A percentile compares a stretch with the other conserved stretches of the same genome.
Conservation (phyloP, 805 yeast genomes). For the Nadsonia fulvescens region DNA sequence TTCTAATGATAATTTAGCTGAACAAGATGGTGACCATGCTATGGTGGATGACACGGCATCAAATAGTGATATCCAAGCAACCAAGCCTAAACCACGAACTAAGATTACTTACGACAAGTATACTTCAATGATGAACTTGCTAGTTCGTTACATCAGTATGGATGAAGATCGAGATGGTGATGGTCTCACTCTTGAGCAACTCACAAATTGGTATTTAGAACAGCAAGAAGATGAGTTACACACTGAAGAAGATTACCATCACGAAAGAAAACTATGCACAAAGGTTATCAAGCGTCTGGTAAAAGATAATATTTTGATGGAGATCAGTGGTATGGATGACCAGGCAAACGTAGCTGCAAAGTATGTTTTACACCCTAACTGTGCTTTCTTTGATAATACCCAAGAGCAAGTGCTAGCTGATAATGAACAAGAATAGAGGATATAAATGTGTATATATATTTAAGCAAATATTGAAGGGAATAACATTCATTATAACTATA, state of each 20-base stretch:
- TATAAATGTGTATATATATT: too few relatives aligned
- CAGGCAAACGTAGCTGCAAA: constrained; percentile 5
- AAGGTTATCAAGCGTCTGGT: constrained; percentile 74
- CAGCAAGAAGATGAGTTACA: constrained; percentile 54
- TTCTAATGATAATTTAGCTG: constrained; percentile 7
- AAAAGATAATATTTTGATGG: constrained; percentile 70
- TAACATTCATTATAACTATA: too few relatives aligned
- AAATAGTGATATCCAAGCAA: constrained; percentile 5
- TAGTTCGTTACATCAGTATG: constrained; percentile 49
- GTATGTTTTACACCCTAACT: constrained; percentile 20
- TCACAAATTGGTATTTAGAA: constrained; percentile 67
- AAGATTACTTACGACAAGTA: constrained; percentile 74
- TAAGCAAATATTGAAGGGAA: too few relatives aligned
- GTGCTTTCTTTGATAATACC: too few relatives aligned
- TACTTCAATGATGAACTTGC: constrained; percentile 61
- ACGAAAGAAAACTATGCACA: constrained; percentile 50
- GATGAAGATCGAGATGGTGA: constrained; percentile 30
- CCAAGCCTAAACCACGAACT: constrained; percentile 11
- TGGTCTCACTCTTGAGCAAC: constrained; percentile 49
- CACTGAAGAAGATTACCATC: constrained; percentile 51
- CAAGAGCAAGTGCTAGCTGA: too few relatives aligned
- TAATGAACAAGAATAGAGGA: too few relatives aligned
- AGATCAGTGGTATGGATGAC: constrained; percentile 26
- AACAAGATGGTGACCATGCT: constrained; percentile 9
- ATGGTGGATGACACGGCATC: constrained; percentile 10